Evolutionary conservation across 768 basidiomycete species (phyloP).

Genomic region (Dentipellis sp.): DNA sequence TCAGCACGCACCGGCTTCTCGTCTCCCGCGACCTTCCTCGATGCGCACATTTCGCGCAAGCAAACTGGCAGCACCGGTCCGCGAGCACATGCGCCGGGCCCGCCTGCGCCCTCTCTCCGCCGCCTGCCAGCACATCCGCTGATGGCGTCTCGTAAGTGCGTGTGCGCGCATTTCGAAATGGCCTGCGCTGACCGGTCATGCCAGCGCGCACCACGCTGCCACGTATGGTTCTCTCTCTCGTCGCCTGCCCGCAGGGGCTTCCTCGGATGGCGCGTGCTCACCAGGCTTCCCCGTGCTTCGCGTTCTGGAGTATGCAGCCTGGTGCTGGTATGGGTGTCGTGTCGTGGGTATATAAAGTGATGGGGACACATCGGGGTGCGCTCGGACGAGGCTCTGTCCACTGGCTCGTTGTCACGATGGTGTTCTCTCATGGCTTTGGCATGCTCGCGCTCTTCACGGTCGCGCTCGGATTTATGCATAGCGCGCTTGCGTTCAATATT

Average conservation of each 20-base stretch:
- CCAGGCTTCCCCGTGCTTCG: background rate
- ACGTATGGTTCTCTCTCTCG: background rate
- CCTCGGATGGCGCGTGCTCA: background rate
- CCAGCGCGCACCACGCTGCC: background rate
- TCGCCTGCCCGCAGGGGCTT: background rate
- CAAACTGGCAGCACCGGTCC: too few species aligned
- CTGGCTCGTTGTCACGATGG: background rate
- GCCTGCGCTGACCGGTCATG: background rate
- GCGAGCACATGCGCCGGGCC: too few species aligned
- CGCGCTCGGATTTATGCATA: background rate
- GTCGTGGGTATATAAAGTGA: too few species aligned
- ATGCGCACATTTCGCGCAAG: too few species aligned
- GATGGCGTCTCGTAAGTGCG: background rate
- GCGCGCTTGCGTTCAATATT: conserved; percentile 23
- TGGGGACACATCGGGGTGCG: too few species aligned
- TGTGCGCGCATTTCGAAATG: background rate
- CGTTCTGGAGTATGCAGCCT: background rate
- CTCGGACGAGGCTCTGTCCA: too few species aligned
- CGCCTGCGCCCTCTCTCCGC: background rate
- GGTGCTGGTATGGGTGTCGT: too few species aligned
- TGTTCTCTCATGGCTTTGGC: background rate
- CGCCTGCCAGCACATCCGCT: background rate
- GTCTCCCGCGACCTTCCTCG: too few species aligned
- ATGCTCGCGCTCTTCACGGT: background rate
- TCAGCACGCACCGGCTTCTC: too few species aligned